Percentiles rank a stretch among this genome's conserved stretches.
Conservation (phyloP, 768 basidiomycete genomes). For the Pisolithus orientalis region DNA sequence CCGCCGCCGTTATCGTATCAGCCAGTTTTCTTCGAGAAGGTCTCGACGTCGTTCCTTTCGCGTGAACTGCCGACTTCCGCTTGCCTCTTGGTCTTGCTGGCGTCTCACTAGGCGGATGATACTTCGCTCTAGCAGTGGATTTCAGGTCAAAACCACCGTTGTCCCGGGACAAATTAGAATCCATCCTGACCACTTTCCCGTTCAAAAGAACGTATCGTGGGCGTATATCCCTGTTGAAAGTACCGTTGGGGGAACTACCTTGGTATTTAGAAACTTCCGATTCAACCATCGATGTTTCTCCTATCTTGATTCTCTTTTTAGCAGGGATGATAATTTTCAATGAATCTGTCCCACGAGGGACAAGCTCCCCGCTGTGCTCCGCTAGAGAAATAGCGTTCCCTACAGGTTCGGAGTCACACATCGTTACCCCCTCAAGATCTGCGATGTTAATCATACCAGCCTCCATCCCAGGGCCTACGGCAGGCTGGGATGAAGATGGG, state of each 20-base stretch:
- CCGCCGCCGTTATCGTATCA: no score
- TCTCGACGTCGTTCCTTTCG: neutral
- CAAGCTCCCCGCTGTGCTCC: no score
- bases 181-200: neutral
- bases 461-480: neutral
- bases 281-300: neutral
- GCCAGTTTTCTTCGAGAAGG: neutral
- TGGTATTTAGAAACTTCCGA: neutral
- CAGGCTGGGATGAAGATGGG: neutral
- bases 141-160: neutral
- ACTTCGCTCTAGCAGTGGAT: neutral
- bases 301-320: neutral
- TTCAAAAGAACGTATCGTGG: neutral
- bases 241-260: neutral
- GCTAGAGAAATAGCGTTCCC: no score
- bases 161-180: no score
- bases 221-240: no score
- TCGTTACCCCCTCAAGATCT: no score
- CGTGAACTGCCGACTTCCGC: neutral
- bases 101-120: slow-evolving; percentile 4
- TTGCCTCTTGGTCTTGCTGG: neutral
- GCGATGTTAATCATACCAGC: neutral
- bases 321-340: neutral
- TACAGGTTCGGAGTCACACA: no score
- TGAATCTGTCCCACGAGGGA: neutral